These are phyloP conservation scores for Echites panduratus DNA, from an alignment of 257 asterid genomes.

Conservation along the genomic window DNA sequence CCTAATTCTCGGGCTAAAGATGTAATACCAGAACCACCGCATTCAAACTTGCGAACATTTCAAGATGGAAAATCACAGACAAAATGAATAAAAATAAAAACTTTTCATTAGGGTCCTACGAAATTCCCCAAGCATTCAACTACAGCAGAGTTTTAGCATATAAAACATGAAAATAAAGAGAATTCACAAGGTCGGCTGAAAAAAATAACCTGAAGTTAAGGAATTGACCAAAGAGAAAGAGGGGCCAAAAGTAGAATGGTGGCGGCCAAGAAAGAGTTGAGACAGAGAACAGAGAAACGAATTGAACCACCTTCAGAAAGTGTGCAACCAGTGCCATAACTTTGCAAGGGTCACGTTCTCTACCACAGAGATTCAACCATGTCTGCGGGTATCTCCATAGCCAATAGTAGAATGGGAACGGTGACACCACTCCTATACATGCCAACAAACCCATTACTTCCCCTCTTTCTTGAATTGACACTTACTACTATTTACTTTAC, in stretches of 20 bases:
- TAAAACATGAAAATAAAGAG: background rate
- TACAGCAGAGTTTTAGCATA: background rate
- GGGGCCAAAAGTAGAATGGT: conserved; percentile 80
- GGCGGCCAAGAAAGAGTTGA: conserved; percentile 90
- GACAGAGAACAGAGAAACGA: conserved; percentile 56
- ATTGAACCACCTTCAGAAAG: conserved; percentile 61
- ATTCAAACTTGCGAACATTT: background rate
- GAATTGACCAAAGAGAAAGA: conserved; percentile 73
- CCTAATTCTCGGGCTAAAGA: background rate
- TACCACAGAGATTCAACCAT: conserved; percentile 85
- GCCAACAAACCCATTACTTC: conserved; percentile 59
- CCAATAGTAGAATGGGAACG: conserved; percentile 80
- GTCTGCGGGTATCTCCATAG: conserved; percentile 76
- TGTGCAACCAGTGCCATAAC: conserved; percentile 74
- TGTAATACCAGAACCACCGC: background rate
- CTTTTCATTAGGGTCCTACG: background rate
- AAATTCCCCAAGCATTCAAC: background rate
- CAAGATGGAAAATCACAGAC: background rate
- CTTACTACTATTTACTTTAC: too few species aligned
- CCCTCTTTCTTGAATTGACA: conserved; percentile 1
- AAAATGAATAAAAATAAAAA: conserved; percentile 6
- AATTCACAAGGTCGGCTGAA: background rate
- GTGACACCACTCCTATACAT: conserved; percentile 67
- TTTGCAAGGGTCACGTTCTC: conserved; percentile 62
- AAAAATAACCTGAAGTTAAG: conserved; percentile 72